Percentiles rank a stretch among this genome's conserved stretches.
These are phyloP conservation scores for Moricandia moricandioides DNA, from an alignment of 345 rosid genomes.

Conservation along the genomic window DNA sequence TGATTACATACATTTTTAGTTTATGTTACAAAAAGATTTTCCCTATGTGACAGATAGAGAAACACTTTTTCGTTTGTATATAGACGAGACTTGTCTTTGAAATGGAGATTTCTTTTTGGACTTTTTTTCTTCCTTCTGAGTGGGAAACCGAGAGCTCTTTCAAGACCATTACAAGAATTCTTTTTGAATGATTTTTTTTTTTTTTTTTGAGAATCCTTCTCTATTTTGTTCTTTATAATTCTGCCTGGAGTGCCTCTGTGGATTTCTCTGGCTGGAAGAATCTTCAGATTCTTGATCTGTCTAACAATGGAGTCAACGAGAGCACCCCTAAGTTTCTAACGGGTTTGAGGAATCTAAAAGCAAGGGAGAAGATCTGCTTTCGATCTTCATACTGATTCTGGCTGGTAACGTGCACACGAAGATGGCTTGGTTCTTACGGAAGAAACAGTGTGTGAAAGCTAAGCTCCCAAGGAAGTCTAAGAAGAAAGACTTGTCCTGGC, in stretches of 20 bases:
- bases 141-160: slow-evolving; percentile 40
- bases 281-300: slow-evolving; percentile 18
- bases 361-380: slow-evolving; percentile 58
- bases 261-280: slow-evolving; percentile 38
- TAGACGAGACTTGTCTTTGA: slow-evolving; percentile 14
- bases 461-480: slow-evolving; percentile 27
- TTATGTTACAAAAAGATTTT: slow-evolving; percentile 21
- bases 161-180: slow-evolving; percentile 38
- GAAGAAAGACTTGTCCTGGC: slow-evolving; percentile 56
- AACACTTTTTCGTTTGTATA: background rate
- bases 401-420: slow-evolving; percentile 23
- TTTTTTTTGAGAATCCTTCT: background rate
- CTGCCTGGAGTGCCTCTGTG: background rate
- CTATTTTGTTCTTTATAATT: background rate
- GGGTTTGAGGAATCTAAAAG: slow-evolving; percentile 51
- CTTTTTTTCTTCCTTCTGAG: slow-evolving; percentile 22
- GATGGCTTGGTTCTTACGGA: slow-evolving; percentile 52
- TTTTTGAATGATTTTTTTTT: slow-evolving; percentile 38
- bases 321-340: slow-evolving; percentile 48
- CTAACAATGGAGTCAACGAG: slow-evolving; percentile 53
- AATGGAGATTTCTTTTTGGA: slow-evolving; percentile 23
- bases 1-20: background rate
- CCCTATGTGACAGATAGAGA: slow-evolving; percentile 13
- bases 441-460: slow-evolving; percentile 38
- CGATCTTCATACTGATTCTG: slow-evolving; percentile 40